Conservation (phyloP, 345 rosid genomes). For the Dipteronia sinensis region DNA sequence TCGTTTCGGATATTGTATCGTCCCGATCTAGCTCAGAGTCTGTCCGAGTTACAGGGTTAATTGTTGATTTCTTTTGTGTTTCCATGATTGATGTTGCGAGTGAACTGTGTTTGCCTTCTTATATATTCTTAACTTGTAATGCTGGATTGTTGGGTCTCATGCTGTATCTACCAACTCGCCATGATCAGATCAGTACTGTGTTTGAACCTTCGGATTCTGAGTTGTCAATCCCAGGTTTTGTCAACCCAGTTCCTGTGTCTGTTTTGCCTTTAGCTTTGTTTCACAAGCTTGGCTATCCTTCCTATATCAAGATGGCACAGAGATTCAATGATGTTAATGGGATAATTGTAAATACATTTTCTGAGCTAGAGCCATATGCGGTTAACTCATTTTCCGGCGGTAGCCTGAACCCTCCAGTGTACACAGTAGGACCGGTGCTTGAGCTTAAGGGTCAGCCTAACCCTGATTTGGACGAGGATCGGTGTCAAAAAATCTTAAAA, state of each 20-base stretch:
- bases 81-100: conserved; percentile 42
- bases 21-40: conserved; percentile 27
- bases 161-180: conserved; percentile 38
- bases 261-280: conserved; percentile 42
- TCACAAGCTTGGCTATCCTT: conserved; percentile 34
- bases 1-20: conserved; percentile 12
- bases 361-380: conserved; percentile 39
- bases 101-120: conserved; percentile 51
- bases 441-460: conserved; percentile 27
- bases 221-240: conserved; percentile 32
- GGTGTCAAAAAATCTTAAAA: conserved; percentile 24
- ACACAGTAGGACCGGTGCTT: conserved; percentile 49
- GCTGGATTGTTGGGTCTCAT: conserved; percentile 43
- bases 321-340: conserved; percentile 40
- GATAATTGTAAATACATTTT: conserved; percentile 44
- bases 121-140: conserved; percentile 39
- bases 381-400: conserved; percentile 30
- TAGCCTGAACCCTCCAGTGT: conserved; percentile 36
- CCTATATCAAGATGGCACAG: conserved; percentile 36
- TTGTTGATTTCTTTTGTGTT: conserved; percentile 50
- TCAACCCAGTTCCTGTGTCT: conserved; percentile 34
- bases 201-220: conserved; percentile 28
- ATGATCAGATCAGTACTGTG: conserved; percentile 17
- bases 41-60: conserved; percentile 36
- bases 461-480: conserved; percentile 21